Evolutionary conservation across 768 basidiomycete genomes (phyloP), one percentile per base, ranked within the genome.

Genomic region (Porphyrellus cyaneotinctus): DNA sequence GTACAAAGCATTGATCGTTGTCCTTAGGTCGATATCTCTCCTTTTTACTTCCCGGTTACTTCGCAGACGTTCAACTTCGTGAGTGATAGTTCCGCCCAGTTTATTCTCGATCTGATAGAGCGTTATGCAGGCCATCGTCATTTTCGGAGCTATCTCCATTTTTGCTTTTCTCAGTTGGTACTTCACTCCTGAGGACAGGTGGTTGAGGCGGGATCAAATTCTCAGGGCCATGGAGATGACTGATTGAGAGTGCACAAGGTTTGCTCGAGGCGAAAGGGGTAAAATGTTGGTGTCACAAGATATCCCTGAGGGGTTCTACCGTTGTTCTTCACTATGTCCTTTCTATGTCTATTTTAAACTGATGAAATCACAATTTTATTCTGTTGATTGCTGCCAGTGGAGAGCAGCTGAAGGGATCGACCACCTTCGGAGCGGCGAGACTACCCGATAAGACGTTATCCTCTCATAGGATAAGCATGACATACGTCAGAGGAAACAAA

Each of bases 61-160:
- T 77, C 85, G 0, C 69, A 80, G 53, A 85, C 78, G 2, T 91
- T 95, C 76, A 95, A 95, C 70, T 95, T 91, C 63, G 90, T 91
- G 55, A 70, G 87, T 78, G 14, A 22, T 2, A 6, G 38, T 6
- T 35, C 44, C 18, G 18, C 39, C 43, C n/a, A 24, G 15, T 32
- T n/a, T 13, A 20, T 24, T 13, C 31, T 47, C 54, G 35, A 32
- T 32, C 54, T 58, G 43, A 71, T 44, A 38, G 38, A n/a, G 18
- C 3, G n/a, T 41, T 37, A 15, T 50, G 38, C 44, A 90, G 88
- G 84, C 88, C 8, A 72, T 75, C 45, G 88, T 89, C 39, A 93
- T 95, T 56, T 87, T 93, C 59, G 88, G 81, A 11, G 73, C 78
- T 17, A 83, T 91, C 54, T 88, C 90, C 3, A 73, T 94, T 55